phyloP scores from a whole-genome alignment of 352 stramenopile genomes.

The Phytophthora sp. region DNA sequence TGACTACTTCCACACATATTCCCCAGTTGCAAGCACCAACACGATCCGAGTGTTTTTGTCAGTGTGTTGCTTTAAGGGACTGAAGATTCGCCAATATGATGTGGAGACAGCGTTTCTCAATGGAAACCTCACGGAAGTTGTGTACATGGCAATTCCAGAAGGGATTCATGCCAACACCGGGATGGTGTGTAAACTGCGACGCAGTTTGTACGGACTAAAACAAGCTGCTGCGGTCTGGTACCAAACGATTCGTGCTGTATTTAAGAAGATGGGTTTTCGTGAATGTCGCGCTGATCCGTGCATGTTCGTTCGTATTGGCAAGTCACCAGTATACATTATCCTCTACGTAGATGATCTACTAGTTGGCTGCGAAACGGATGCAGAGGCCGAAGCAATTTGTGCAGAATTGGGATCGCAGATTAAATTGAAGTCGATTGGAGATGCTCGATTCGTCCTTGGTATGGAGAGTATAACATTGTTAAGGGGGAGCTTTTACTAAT shows the following conservation, averaged over 20 bases:
- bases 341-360: slow-evolving; percentile 18
- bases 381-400: neutral
- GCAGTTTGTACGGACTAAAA: slow-evolving; percentile 43
- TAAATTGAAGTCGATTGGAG: slow-evolving; percentile 4
- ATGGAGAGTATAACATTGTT: neutral
- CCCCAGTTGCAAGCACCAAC: slow-evolving; percentile 26
- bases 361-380: slow-evolving; percentile 4
- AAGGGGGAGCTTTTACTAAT: neutral
- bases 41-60: slow-evolving; percentile 31
- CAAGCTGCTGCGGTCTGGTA: slow-evolving; percentile 38
- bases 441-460: neutral
- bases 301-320: slow-evolving; percentile 2
- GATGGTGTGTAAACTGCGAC: slow-evolving; percentile 27
- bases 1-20: slow-evolving; percentile 36
- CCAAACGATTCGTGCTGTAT: slow-evolving; percentile 23
- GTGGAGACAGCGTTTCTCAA: slow-evolving; percentile 48
- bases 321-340: slow-evolving; percentile 3
- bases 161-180: slow-evolving; percentile 5
- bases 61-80: slow-evolving; percentile 23
- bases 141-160: slow-evolving; percentile 32
- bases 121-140: slow-evolving; percentile 29
- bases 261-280: slow-evolving; percentile 1
- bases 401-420: neutral
- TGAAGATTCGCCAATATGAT: slow-evolving; percentile 35
- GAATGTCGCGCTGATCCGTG: slow-evolving; percentile 7